phyloP scores from a whole-genome alignment of 208 protist species.

The Trypanosoma avium region DNA sequence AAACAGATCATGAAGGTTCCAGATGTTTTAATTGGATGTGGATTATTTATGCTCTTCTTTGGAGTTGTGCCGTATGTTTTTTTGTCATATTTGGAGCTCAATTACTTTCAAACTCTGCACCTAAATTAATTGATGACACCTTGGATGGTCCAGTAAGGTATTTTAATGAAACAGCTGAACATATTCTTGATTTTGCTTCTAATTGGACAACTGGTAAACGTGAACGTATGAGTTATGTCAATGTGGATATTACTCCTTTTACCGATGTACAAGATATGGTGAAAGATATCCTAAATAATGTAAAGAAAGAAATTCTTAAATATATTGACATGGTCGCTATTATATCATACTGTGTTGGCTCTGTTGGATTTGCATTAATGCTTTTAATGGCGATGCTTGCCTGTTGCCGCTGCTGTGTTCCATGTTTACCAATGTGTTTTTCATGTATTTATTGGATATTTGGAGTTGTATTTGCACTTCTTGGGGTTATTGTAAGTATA shows the following conservation, averaged over 20 bases:
- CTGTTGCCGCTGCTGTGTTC: conserved; percentile 9
- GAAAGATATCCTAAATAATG: neutral
- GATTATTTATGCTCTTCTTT: conserved; percentile 49
- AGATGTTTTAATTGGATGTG: conserved; percentile 74
- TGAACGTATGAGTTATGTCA: neutral
- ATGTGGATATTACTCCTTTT: conserved; percentile 6
- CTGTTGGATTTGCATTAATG: conserved; percentile 11
- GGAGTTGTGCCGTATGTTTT: conserved; percentile 47
- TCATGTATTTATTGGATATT: conserved; percentile 32
- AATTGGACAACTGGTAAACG: conserved; percentile 10
- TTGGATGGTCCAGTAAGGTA: conserved; percentile 17
- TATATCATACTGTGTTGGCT: conserved; percentile 16
- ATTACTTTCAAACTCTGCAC: neutral
- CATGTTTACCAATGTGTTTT: conserved; percentile 4
- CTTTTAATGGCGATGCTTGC: conserved; percentile 13
- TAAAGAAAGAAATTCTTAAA: neutral
- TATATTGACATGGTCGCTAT: conserved; percentile 5
- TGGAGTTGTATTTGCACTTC: conserved; percentile 22
- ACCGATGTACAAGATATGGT: conserved; percentile 6
- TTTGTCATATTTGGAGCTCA: conserved; percentile 61
- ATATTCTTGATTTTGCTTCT: conserved; percentile 14
- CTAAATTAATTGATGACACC: neutral
- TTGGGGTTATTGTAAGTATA: conserved; percentile 11
- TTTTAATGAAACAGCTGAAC: conserved; percentile 20
- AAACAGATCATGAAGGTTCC: neutral